Evolutionary conservation across 371 early-diverging fungal genomes (phyloP).

Genomic region (Batkoa obscura): DNA sequence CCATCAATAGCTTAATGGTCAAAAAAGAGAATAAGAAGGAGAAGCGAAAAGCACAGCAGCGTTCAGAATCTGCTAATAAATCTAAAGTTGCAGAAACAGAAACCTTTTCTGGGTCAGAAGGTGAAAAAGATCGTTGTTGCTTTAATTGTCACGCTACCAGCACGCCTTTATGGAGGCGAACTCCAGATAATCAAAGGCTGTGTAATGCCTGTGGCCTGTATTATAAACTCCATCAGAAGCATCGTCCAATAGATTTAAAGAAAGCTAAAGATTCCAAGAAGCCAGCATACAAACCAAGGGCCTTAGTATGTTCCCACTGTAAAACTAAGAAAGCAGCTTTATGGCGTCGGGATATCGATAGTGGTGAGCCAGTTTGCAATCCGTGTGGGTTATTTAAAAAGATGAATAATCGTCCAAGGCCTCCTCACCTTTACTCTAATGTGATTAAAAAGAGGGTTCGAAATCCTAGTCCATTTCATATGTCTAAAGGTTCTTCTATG

Average conservation of each 20-base stretch:
- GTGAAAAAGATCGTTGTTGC: slow-evolving; percentile 53
- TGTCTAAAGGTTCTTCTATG: too few relatives aligned
- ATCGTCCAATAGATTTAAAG: slow-evolving; percentile 59
- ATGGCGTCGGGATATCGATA: slow-evolving; percentile 57
- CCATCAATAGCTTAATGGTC: too few relatives aligned
- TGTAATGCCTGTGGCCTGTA: slow-evolving; percentile 97
- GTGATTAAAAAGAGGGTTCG: slow-evolving; percentile 1
- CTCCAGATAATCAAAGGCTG: slow-evolving; percentile 29
- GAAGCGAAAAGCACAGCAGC: too few relatives aligned
- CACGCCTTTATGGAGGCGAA: slow-evolving; percentile 89
- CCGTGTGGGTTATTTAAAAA: slow-evolving; percentile 91
- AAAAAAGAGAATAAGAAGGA: too few relatives aligned
- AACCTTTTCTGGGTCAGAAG: too few relatives aligned
- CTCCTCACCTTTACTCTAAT: slow-evolving; percentile 15
- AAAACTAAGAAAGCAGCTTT: slow-evolving; percentile 75
- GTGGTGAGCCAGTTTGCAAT: slow-evolving; percentile 71
- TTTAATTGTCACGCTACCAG: slow-evolving; percentile 65
- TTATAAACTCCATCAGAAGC: slow-evolving; percentile 59
- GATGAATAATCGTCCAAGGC: slow-evolving; percentile 53
- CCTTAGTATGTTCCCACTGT: slow-evolving; percentile 59
- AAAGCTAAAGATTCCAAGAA: slow-evolving; percentile 1
- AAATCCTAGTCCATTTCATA: not conserved
- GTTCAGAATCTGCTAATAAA: too few relatives aligned
- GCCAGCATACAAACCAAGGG: slow-evolving; percentile 2
- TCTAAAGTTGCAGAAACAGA: too few relatives aligned